Evolutionary conservation across 306 rosid species (phyloP), one percentile per base, ranked within the genome.

Genomic region (Rubus parviflorus): DNA sequence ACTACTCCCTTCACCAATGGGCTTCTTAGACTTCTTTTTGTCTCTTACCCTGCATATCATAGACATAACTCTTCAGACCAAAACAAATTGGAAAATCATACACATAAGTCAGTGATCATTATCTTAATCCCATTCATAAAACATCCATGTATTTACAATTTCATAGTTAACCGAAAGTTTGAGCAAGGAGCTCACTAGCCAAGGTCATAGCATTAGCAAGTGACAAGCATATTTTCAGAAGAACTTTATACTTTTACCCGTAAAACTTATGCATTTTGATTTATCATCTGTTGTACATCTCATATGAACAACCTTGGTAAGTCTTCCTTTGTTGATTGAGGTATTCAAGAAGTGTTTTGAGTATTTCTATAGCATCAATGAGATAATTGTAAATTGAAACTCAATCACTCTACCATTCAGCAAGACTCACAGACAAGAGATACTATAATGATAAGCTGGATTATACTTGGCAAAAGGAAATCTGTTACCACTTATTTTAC

Each of bases 1-100:
- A 56, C 13, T 22, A 46, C 41, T 53, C 56, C 70, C 89, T 81
- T 83, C 76, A 37, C 61, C 73, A 25, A 23, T 4, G 17, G 16
- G 16, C 70, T 56, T 57, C 4, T 45, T 68, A 5, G 4, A 12
- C 40, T 75, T 56, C 7, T 16, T 75, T 19, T 61, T 10, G 10
- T 17, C 16, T 40, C 70, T 37, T 43, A 48, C 43, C 77, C 84
- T 81, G 79, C 45, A 58, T 48, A 53, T 48, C 17, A 75, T 12
- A 12, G 38, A 60, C 65, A 58, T 57, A 58, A 58, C 47, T 6
- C 47, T 6, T 43, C 47, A 45, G 8, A 12, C 40, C 40, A 25
- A 38, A 30, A 30, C 35, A 30, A 30, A 30, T 30, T 30, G 35
- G 35, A 30, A 30, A 30, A 30, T 30, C 35, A 30, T 30, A 30